A percentile compares a stretch with the other conserved stretches of the same genome.
Evolutionary conservation across 2,329 filamentous ascomycete species (phyloP).

Genomic region (Fusarium sp.): DNA sequence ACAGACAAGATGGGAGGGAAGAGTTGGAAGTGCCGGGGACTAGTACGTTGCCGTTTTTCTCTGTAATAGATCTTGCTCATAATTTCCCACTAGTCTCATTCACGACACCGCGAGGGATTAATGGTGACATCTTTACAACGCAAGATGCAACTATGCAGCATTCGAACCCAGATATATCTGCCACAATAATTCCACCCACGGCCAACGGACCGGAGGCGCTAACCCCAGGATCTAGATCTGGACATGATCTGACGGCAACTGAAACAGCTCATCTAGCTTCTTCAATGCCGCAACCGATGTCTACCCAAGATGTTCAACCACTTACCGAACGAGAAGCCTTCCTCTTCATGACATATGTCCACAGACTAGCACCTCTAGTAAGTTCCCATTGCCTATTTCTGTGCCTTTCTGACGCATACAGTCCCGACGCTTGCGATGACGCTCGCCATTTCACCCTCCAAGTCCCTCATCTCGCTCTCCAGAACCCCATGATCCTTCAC

Average conservation of each 20-base stretch:
- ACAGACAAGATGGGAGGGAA: rapidly evolving
- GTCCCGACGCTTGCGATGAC: slow-evolving; percentile 7
- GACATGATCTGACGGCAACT: background rate
- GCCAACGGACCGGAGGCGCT: background rate
- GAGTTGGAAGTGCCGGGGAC: background rate
- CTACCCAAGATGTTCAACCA: background rate
- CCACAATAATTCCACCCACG: background rate
- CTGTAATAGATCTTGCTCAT: too few relatives aligned
- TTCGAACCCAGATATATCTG: background rate
- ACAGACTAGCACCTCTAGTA: background rate
- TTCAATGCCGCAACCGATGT: background rate
- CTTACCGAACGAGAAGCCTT: background rate
- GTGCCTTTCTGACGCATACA: background rate
- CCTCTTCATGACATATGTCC: slow-evolving; percentile 13
- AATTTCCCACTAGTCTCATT: background rate
- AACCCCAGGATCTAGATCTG: background rate
- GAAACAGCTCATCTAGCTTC: background rate
- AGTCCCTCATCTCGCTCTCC: background rate
- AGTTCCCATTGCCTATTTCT: rapidly evolving
- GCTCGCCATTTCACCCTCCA: slow-evolving; percentile 6
- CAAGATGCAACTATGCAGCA: too few relatives aligned
- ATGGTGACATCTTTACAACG: background rate
- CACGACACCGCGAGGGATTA: background rate
- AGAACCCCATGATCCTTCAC: slow-evolving; percentile 11
- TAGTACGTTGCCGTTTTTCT: background rate